These are phyloP conservation scores for Pseudogymnoascus sp. DNA, from an alignment of 2,329 filamentous ascomycete species.

Conservation along the genomic window DNA sequence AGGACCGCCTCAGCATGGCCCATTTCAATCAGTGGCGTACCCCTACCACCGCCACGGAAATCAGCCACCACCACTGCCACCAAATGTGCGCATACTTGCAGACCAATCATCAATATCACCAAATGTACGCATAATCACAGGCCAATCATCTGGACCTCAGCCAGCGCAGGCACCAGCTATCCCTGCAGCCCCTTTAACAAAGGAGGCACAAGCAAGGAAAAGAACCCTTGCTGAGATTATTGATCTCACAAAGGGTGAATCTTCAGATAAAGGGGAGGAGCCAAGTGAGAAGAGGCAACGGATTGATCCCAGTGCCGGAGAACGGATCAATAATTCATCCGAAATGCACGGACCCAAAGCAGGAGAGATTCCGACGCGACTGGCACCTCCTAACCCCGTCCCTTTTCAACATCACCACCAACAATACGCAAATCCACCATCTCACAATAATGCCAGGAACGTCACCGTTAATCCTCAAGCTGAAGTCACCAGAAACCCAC, in stretches of 20 bases:
- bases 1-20: background rate
- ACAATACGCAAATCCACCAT: background rate
- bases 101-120: background rate
- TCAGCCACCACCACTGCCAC: background rate
- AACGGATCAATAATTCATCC: background rate
- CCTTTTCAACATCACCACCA: constrained; percentile 2
- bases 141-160: background rate
- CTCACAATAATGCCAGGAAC: background rate
- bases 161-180: background rate
- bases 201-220: constrained; percentile 10
- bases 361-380: background rate
- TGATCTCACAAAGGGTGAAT: constrained; percentile 11
- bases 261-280: background rate
- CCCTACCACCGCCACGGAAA: background rate
- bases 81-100: background rate
- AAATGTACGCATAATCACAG: background rate
- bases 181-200: constrained; percentile 4
- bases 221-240: constrained; percentile 12
- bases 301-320: background rate
- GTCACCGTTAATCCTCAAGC: background rate
- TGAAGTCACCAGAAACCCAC: background rate
- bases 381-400: background rate
- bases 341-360: background rate
- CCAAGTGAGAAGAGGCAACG: background rate
- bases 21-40: background rate